Conservation (phyloP, 129 eudicot genomes). For the Calendula officinalis region DNA sequence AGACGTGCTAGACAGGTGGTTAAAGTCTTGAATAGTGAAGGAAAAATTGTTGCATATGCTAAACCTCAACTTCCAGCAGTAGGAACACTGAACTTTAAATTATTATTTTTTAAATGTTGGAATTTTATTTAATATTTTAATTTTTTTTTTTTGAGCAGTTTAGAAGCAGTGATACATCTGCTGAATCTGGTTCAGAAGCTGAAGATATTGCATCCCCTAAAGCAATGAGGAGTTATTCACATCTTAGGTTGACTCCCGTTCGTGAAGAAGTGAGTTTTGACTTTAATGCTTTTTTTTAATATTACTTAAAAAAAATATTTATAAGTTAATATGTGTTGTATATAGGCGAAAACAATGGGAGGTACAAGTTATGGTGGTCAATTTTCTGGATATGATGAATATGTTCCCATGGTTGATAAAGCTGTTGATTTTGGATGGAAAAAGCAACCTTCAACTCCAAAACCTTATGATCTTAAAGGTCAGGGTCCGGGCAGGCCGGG, state of each 20-base stretch:
- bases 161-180: constrained; percentile 90
- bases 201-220: constrained; percentile 95
- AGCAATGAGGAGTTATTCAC: constrained; percentile 67
- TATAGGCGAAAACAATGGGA: constrained; percentile 68
- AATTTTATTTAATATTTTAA: neutral
- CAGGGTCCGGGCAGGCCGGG: neutral
- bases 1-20: constrained; percentile 87
- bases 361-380: constrained; percentile 49
- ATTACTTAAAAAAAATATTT: constrained; percentile 4
- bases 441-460: constrained; percentile 51
- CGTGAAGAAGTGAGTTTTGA: constrained; percentile 74
- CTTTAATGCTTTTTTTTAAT: neutral
- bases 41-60: constrained; percentile 83
- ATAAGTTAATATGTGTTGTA: constrained; percentile 18
- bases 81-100: no score
- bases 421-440: constrained; percentile 94
- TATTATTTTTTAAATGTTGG: no score
- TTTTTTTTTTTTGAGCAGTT: constrained; percentile 39
- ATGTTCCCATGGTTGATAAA: constrained; percentile 94
- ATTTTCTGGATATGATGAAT: constrained; percentile 85
- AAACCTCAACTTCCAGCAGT: constrained; percentile 77
- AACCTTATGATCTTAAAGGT: constrained; percentile 56
- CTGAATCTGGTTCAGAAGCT: constrained; percentile 97
- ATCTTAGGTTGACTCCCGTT: constrained; percentile 85
- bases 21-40: constrained; percentile 84